phyloP scores from a whole-genome alignment of 176 grass and related monocot genomes.

The Triticum dicoccoides region DNA sequence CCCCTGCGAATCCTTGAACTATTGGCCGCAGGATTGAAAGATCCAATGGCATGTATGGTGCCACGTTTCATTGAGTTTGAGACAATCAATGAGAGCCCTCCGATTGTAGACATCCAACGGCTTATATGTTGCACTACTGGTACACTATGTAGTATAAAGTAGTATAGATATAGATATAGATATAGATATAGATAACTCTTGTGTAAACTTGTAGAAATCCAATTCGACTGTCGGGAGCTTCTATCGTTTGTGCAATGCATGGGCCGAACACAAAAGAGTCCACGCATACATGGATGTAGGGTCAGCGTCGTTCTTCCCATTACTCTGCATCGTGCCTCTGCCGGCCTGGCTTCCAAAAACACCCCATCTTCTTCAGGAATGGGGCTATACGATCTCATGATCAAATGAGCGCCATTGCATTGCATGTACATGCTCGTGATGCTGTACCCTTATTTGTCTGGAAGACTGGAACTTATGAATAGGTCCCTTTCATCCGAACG shows the following conservation, averaged over 20 bases:
- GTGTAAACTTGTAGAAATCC: too few relatives aligned
- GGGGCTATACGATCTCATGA: background rate
- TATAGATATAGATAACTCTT: too few relatives aligned
- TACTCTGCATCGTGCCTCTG: background rate
- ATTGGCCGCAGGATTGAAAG: too few relatives aligned
- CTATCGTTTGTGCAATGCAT: background rate
- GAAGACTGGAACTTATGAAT: background rate
- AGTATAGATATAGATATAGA: too few relatives aligned
- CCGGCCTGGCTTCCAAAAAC: background rate
- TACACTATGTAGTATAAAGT: too few relatives aligned
- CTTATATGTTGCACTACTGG: too few relatives aligned
- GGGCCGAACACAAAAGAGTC: background rate
- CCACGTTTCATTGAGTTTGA: too few relatives aligned
- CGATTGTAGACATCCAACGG: too few relatives aligned
- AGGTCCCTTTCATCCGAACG: background rate
- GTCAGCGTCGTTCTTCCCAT: background rate
- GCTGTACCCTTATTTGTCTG: background rate
- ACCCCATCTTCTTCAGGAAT: slow-evolving; percentile 2
- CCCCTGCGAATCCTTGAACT: too few relatives aligned
- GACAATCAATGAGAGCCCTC: too few relatives aligned
- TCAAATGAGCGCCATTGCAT: background rate
- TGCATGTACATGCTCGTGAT: background rate
- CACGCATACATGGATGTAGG: background rate
- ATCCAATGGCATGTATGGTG: too few relatives aligned
- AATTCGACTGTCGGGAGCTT: too few relatives aligned